Conservation (phyloP, 805 yeast species). For the Pichia heedii region DNA sequence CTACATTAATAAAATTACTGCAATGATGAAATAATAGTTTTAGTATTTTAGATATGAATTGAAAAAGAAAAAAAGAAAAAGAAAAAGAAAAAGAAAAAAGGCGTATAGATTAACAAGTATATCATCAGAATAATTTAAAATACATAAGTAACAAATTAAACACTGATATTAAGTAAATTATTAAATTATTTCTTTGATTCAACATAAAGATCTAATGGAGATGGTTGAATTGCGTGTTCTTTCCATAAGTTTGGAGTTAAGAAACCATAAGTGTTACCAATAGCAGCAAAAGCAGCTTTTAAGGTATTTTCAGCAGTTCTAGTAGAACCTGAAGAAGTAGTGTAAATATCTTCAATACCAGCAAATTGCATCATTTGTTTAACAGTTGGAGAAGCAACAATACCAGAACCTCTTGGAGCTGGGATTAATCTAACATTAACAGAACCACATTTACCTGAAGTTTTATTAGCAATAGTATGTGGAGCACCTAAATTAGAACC, state of each 20-base stretch:
- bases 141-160: too few relatives aligned
- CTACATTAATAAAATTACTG: not conserved
- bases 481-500: slow-evolving; percentile 99
- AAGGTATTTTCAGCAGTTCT: slow-evolving; percentile 99
- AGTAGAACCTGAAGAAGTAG: slow-evolving; percentile 97
- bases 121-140: too few relatives aligned
- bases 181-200: slow-evolving; percentile 79
- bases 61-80: not conserved
- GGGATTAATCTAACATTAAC: slow-evolving; percentile 97
- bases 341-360: slow-evolving; percentile 99
- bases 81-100: not conserved
- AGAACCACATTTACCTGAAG: slow-evolving; percentile 99
- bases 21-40: not conserved
- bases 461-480: slow-evolving; percentile 96
- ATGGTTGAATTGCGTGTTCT: slow-evolving; percentile 70
- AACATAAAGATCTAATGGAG: slow-evolving; percentile 93
- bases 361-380: slow-evolving; percentile 98
- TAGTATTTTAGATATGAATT: not conserved
- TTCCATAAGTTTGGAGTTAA: slow-evolving; percentile 99
- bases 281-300: slow-evolving; percentile 98
- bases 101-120: too few relatives aligned
- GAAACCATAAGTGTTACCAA: slow-evolving; percentile 99
- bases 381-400: slow-evolving; percentile 99
- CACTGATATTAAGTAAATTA: slow-evolving; percentile 10
- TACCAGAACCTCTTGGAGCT: slow-evolving; percentile 99